phyloP scores from a whole-genome alignment of 176 grass and related monocot genomes.

The Musa troglodytarum region DNA sequence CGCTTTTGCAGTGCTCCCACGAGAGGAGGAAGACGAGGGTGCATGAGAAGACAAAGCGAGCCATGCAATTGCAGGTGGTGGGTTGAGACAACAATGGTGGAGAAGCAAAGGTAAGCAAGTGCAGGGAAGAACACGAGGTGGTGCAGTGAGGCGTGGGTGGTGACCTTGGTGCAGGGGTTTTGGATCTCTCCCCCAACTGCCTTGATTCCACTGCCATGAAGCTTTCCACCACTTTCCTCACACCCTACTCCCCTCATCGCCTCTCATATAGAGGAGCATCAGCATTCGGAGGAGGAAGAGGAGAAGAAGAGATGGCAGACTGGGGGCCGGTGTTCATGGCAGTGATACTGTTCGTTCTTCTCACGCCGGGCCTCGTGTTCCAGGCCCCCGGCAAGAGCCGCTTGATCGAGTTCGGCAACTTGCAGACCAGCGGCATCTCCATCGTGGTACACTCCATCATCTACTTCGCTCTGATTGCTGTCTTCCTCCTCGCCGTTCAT shows the following conservation, averaged over 20 bases:
- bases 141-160: neutral
- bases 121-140: neutral
- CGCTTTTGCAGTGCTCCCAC: no score
- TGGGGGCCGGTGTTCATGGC: constrained; percentile 12
- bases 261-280: neutral
- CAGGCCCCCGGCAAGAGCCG: constrained; percentile 3
- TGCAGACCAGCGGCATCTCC: constrained; percentile 10
- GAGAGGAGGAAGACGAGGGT: no score
- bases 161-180: neutral
- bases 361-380: constrained; percentile 7
- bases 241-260: neutral
- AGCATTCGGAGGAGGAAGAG: neutral
- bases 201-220: neutral
- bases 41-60: no score
- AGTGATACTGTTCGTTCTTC: constrained; percentile 4
- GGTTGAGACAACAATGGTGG: no score
- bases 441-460: constrained; percentile 10
- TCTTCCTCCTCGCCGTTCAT: constrained; percentile 13
- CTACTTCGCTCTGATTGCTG: constrained; percentile 1
- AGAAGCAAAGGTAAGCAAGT: neutral
- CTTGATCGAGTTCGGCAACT: constrained; percentile 8
- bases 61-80: no score
- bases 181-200: neutral
- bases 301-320: neutral
- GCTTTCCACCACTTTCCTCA: neutral